Percentiles rank a stretch among this genome's conserved stretches.
Conservation (phyloP, 306 rosid species). For the Cajanus cajan region DNA sequence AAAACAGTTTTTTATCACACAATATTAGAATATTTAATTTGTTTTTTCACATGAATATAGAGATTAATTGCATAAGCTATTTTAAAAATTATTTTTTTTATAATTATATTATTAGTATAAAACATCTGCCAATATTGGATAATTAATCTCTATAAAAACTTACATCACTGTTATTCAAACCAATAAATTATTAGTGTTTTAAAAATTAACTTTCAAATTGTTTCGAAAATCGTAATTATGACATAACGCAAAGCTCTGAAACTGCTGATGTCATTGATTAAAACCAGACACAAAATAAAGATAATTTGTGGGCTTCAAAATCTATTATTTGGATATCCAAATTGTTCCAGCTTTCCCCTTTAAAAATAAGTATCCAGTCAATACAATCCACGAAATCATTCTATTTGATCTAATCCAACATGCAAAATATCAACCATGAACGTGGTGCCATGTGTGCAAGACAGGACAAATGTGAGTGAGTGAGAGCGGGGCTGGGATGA, state of each 20-base stretch:
- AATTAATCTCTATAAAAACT: too few species aligned
- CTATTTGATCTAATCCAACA: slow-evolving; percentile 20
- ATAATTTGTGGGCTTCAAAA: slow-evolving; percentile 39
- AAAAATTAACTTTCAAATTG: not conserved
- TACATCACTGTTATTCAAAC: too few species aligned
- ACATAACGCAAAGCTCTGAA: not conserved
- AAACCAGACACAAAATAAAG: slow-evolving; percentile 25
- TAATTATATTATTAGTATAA: too few species aligned
- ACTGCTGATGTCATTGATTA: slow-evolving; percentile 29
- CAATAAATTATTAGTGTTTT: too few species aligned
- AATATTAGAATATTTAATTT: too few species aligned
- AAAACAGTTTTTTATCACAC: too few species aligned
- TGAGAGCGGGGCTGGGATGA: not conserved
- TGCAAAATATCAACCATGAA: not conserved
- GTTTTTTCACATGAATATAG: too few species aligned
- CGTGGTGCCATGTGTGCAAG: slow-evolving; percentile 15
- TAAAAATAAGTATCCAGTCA: not conserved
- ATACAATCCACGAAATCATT: slow-evolving; percentile 14
- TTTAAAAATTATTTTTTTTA: too few species aligned
- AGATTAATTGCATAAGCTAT: too few species aligned
- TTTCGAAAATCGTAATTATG: not conserved
- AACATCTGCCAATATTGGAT: too few species aligned
- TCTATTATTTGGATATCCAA: slow-evolving; percentile 17
- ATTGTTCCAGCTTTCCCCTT: not conserved
- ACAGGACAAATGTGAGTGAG: not conserved